phyloP scores from a whole-genome alignment of 1,284 basidiomycete genomes.

The Coriolopsis trogii region DNA sequence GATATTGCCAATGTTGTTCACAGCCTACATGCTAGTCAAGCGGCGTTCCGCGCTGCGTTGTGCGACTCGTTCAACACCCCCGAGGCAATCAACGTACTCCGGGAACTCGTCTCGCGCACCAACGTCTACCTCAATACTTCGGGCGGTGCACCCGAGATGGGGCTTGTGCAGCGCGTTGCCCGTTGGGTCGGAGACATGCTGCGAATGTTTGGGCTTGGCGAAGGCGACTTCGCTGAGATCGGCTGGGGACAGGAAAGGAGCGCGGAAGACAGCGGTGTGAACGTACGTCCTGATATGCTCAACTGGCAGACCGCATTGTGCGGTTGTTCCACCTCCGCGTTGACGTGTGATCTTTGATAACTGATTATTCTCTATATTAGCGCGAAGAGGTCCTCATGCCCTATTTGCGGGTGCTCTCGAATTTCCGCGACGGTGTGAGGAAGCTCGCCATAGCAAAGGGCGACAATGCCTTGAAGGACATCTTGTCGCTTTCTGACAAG shows the following conservation, averaged over 20 bases:
- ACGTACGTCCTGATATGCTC: slow-evolving; percentile 50
- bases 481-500: slow-evolving; percentile 84
- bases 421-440: slow-evolving; percentile 91
- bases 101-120: slow-evolving; percentile 85
- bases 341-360: background rate
- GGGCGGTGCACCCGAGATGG: slow-evolving; percentile 66
- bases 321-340: too few relatives aligned
- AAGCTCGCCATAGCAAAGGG: slow-evolving; percentile 77
- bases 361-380: slow-evolving; percentile 40
- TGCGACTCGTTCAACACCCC: slow-evolving; percentile 99
- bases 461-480: slow-evolving; percentile 72
- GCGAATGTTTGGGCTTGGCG: slow-evolving; percentile 93
- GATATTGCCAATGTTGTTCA: too few relatives aligned
- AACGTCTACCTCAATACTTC: slow-evolving; percentile 86
- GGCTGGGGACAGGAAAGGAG: slow-evolving; percentile 70
- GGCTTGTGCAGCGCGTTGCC: slow-evolving; percentile 74
- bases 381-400: slow-evolving; percentile 89
- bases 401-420: slow-evolving; percentile 84
- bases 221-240: slow-evolving; percentile 67
- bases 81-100: slow-evolving; percentile 74
- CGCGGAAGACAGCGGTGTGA: slow-evolving; percentile 44
- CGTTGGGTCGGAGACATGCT: slow-evolving; percentile 91
- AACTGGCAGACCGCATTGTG: too few relatives aligned
- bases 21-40: slow-evolving; percentile 79
- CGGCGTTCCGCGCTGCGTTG: slow-evolving; percentile 85